A percentile compares a stretch with the other conserved stretches of the same genome.
Conservation (phyloP, 352 stramenopile species). For the Globisporangium mamillatum region DNA sequence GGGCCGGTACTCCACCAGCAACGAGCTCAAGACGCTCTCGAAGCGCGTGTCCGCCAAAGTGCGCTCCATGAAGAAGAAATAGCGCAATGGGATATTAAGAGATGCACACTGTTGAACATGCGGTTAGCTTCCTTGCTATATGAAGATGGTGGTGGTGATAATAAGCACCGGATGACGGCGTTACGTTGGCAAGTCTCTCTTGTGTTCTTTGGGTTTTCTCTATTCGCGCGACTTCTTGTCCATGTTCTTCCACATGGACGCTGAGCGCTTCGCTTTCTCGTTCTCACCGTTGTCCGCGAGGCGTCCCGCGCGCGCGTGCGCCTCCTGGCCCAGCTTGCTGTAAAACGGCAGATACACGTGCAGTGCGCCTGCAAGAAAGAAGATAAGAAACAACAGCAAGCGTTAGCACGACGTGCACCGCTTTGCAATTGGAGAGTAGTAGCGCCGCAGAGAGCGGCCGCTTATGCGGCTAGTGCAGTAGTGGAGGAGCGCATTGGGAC, state of each 20-base stretch:
- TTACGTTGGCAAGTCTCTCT: no score
- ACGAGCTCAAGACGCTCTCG: constrained; percentile 31
- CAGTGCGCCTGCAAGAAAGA: constrained; percentile 15
- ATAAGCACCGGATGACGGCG: no score
- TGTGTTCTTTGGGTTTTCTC: neutral
- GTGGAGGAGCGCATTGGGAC: neutral
- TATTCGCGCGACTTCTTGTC: constrained; percentile 21
- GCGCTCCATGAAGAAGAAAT: constrained; percentile 28
- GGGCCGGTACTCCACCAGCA: constrained; percentile 37
- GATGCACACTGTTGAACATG: no score
- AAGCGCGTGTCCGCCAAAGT: constrained; percentile 47
- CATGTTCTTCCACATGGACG: constrained; percentile 53
- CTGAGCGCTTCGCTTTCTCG: constrained; percentile 15
- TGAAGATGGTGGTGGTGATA: no score
- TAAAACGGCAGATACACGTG: constrained; percentile 44
- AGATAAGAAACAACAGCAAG: neutral
- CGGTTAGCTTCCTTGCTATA: no score
- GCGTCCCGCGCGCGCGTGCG: constrained; percentile 26
- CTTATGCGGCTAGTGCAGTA: no score
- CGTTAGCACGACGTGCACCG: no score
- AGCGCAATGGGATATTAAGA: no score
- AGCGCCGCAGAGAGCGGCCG: no score
- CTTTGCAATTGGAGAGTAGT: no score
- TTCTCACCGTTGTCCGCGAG: neutral
- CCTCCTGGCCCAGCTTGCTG: constrained; percentile 32